phyloP scores from a whole-genome alignment of 2,329 filamentous ascomycete genomes.

The Penicillium hordei region DNA sequence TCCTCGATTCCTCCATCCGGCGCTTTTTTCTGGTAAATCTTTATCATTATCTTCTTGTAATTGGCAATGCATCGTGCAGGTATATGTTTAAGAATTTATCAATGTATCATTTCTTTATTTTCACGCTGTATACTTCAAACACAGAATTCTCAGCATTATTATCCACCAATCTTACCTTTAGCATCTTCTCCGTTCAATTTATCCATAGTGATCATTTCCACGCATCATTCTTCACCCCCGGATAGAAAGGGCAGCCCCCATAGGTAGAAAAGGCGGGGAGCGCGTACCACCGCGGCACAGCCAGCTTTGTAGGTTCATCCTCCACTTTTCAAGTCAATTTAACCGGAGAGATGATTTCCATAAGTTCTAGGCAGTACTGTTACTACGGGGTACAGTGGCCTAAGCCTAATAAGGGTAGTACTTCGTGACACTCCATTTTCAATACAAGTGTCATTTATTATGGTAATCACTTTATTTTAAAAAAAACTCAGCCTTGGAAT shows the following conservation, averaged over 20 bases:
- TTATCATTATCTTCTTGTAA: slow-evolving; percentile 18
- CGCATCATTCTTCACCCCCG: neutral
- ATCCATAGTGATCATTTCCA: neutral
- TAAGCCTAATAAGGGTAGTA: too few relatives aligned
- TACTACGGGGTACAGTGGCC: too few relatives aligned
- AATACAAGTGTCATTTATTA: too few relatives aligned
- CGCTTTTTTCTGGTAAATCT: slow-evolving; percentile 9
- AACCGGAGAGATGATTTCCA: slow-evolving; percentile 11
- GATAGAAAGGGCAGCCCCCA: neutral
- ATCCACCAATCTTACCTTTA: neutral
- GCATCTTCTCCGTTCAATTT: neutral
- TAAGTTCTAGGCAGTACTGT: too few relatives aligned
- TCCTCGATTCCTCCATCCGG: neutral
- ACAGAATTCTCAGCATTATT: neutral
- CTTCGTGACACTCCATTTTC: too few relatives aligned
- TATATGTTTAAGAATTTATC: slow-evolving; percentile 18
- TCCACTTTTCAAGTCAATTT: slow-evolving; percentile 4
- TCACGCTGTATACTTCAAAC: neutral
- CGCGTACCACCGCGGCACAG: neutral
- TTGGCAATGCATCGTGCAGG: slow-evolving; percentile 24
- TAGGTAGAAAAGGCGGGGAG: slow-evolving; percentile 18
- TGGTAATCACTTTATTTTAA: too few relatives aligned
- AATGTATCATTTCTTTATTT: slow-evolving; percentile 3
- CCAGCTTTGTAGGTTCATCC: neutral
- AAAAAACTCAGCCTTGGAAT: too few relatives aligned